Conservation (phyloP, 2,329 filamentous ascomycete species). For the Colletotrichum theobromicola region DNA sequence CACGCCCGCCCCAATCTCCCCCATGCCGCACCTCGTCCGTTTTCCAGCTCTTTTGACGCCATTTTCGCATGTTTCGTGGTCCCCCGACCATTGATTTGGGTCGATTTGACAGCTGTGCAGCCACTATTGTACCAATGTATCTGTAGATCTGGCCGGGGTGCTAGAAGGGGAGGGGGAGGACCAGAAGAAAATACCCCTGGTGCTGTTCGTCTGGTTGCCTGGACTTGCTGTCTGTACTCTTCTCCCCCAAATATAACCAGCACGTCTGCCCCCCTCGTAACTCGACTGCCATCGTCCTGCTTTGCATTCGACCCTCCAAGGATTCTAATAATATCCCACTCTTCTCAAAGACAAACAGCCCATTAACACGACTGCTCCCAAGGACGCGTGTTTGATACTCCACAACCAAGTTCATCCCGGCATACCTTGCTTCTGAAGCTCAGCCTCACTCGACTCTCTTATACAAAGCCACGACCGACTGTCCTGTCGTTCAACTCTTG, state of each 20-base stretch:
- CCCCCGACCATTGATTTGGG: background rate
- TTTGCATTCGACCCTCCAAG: background rate
- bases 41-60: constrained; percentile 18
- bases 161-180: background rate
- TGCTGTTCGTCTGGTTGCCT: background rate
- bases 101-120: constrained; percentile 6
- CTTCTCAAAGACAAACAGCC: background rate
- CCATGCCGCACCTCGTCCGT: constrained; percentile 14
- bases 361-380: background rate
- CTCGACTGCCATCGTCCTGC: background rate
- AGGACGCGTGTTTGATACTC: constrained; percentile 1
- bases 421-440: background rate
- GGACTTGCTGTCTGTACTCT: background rate
- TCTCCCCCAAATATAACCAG: constrained; percentile 16
- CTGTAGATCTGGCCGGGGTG: background rate
- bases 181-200: background rate
- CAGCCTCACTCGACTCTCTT: background rate
- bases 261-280: background rate
- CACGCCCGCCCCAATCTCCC: background rate
- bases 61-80: constrained; percentile 20
- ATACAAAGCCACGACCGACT: background rate
- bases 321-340: constrained; percentile 5
- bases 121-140: background rate
- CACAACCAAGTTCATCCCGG: background rate
- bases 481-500: background rate